Evolutionary conservation across 495 filamentous ascomycete genomes (phyloP).

Genomic region (Jackrogersella minutella): DNA sequence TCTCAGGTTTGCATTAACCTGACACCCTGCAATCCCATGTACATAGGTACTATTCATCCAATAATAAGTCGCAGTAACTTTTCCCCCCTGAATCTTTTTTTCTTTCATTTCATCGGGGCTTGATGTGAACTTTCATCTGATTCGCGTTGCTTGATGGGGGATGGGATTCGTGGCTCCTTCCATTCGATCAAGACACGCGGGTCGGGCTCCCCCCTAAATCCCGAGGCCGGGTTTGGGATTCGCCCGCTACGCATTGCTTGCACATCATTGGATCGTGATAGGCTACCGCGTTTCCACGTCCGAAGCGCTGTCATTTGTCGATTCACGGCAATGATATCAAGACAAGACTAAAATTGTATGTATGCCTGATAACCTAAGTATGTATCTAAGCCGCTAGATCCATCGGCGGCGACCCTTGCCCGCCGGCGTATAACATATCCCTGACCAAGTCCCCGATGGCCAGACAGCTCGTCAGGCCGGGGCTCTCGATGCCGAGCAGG

Average conservation of each 20-base stretch:
- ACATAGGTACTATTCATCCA: constrained; percentile 2
- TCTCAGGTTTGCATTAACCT: not conserved
- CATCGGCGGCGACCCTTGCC: constrained; percentile 12
- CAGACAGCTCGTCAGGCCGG: constrained; percentile 87
- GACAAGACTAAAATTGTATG: too few relatives aligned
- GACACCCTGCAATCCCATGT: constrained; percentile 3
- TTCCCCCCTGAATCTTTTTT: not conserved
- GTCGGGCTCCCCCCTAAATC: not conserved
- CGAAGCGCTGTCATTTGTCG: too few relatives aligned
- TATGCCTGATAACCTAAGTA: too few relatives aligned
- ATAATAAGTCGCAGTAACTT: not conserved
- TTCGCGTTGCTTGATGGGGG: not conserved
- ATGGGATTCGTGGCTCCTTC: not conserved
- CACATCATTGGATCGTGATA: too few relatives aligned
- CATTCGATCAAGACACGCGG: not conserved
- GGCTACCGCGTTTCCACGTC: too few relatives aligned
- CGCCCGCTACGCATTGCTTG: too few relatives aligned
- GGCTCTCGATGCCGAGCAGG: constrained; percentile 92
- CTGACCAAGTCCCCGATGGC: constrained; percentile 89
- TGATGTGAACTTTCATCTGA: too few relatives aligned
- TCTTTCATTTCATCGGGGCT: too few relatives aligned
- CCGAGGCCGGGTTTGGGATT: not conserved
- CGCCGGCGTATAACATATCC: constrained; percentile 68
- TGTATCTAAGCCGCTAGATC: too few relatives aligned
- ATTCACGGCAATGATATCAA: too few relatives aligned